Conservation (phyloP, 164 flowering plant species). For the Vitis riparia region DNA sequence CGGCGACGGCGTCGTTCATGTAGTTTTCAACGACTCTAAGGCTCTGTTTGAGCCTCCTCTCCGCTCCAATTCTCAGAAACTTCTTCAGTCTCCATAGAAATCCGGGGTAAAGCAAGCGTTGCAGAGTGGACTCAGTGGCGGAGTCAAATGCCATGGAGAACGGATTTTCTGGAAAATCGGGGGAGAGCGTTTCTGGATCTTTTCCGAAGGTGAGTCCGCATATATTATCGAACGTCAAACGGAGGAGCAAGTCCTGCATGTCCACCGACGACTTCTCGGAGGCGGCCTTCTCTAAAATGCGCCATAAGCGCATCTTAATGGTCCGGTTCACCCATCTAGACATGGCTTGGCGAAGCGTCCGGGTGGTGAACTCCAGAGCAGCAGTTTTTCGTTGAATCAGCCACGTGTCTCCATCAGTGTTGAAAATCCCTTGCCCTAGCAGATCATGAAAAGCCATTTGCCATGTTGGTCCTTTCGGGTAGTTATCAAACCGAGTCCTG, state of each 20-base stretch:
- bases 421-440: slow-evolving; percentile 91
- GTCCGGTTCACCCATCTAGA: slow-evolving; percentile 88
- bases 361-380: slow-evolving; percentile 88
- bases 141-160: slow-evolving; percentile 74
- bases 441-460: slow-evolving; percentile 82
- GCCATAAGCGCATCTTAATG: slow-evolving; percentile 67
- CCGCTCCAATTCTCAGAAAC: slow-evolving; percentile 50
- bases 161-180: slow-evolving; percentile 65
- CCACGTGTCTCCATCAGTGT: slow-evolving; percentile 92
- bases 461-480: slow-evolving; percentile 84
- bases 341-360: slow-evolving; percentile 93
- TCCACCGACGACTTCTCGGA: slow-evolving; percentile 47
- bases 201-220: slow-evolving; percentile 87
- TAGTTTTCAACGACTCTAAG: slow-evolving; percentile 56
- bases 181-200: slow-evolving; percentile 80
- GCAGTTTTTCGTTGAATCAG: slow-evolving; percentile 89
- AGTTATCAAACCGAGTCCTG: slow-evolving; percentile 77
- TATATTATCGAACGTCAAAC: slow-evolving; percentile 85
- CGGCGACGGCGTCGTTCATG: slow-evolving; percentile 60
- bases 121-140: slow-evolving; percentile 81
- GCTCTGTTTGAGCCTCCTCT: slow-evolving; percentile 44
- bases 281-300: slow-evolving; percentile 51
- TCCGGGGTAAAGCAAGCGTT: slow-evolving; percentile 67
- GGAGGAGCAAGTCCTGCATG: slow-evolving; percentile 72
- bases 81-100: slow-evolving; percentile 73